These are phyloP conservation scores for Pachyrhizus erosus DNA, from an alignment of 306 rosid genomes.

Conservation along the genomic window DNA sequence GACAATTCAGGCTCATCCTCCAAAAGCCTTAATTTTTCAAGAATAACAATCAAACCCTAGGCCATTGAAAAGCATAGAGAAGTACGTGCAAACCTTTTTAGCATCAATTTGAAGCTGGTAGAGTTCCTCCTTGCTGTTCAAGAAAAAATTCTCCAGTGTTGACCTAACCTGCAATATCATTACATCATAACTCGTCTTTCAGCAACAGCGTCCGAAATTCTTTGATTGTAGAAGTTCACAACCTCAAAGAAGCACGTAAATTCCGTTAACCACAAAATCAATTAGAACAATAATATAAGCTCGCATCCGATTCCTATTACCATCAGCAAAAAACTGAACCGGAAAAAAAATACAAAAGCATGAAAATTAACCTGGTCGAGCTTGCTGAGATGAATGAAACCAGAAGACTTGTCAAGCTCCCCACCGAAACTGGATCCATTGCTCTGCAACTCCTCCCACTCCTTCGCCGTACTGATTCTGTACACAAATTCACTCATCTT, in stretches of 20 bases:
- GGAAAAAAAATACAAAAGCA: background rate
- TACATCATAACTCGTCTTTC: background rate
- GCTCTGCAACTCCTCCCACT: slow-evolving; percentile 76
- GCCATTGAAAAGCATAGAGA: background rate
- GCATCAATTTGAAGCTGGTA: slow-evolving; percentile 87
- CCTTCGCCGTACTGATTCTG: slow-evolving; percentile 65
- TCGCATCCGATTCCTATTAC: background rate
- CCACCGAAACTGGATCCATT: slow-evolving; percentile 64
- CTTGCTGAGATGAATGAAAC: slow-evolving; percentile 85
- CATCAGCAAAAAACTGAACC: background rate
- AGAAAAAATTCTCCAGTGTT: slow-evolving; percentile 70
- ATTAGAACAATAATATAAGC: background rate
- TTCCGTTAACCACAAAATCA: background rate
- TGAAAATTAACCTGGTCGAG: slow-evolving; percentile 70
- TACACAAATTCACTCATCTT: slow-evolving; percentile 70
- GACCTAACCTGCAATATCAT: slow-evolving; percentile 61
- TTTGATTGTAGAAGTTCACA: too few relatives aligned
- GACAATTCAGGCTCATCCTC: too few relatives aligned
- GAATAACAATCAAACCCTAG: background rate
- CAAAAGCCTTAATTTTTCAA: slow-evolving; percentile 17
- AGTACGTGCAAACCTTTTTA: slow-evolving; percentile 58
- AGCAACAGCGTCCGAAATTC: background rate
- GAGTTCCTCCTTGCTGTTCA: slow-evolving; percentile 60
- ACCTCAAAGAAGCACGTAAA: too few relatives aligned
- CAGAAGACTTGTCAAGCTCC: slow-evolving; percentile 67